Percentiles rank a stretch among this genome's conserved stretches.
phyloP scores from a whole-genome alignment of 768 basidiomycete species.

The Boletus pseudo-olivaceus region DNA sequence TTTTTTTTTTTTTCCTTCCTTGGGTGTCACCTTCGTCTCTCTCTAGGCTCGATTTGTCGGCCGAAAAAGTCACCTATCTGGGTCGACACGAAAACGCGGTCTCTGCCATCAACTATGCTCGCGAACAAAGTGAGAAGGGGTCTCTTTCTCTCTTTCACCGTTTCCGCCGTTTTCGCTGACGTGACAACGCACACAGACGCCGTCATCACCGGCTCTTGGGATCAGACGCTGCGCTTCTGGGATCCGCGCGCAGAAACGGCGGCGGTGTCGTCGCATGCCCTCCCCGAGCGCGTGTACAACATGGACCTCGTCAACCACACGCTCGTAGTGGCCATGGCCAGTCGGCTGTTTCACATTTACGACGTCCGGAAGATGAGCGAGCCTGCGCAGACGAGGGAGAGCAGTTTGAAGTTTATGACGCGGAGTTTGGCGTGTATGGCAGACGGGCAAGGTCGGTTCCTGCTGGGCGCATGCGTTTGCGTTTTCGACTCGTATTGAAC shows the following conservation, averaged over 20 bases:
- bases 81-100: conserved; percentile 82
- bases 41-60: conserved; percentile 70
- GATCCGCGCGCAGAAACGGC: conserved; percentile 64
- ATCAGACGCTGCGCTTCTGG: conserved; percentile 84
- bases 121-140: conserved; percentile 63
- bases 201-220: conserved; percentile 90
- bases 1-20: too few species aligned
- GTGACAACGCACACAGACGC: conserved; percentile 43
- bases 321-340: conserved; percentile 92
- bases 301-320: conserved; percentile 75
- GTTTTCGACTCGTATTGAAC: too few species aligned
- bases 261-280: conserved; percentile 53
- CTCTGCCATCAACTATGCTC: conserved; percentile 69
- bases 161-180: background rate
- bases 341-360: conserved; percentile 85
- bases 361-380: conserved; percentile 76
- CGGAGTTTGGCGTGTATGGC: conserved; percentile 88
- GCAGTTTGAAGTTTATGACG: conserved; percentile 94
- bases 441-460: conserved; percentile 79
- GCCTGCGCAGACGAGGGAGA: conserved; percentile 80
- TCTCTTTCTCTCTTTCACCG: conserved; percentile 8
- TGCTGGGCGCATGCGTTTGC: too few species aligned
- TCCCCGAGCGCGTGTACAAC: conserved; percentile 84
- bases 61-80: conserved; percentile 67
- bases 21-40: too few species aligned